These are phyloP conservation scores for Melanopsichium pennsylvanicum DNA, from an alignment of 1,284 basidiomycete genomes.

Conservation along the genomic window DNA sequence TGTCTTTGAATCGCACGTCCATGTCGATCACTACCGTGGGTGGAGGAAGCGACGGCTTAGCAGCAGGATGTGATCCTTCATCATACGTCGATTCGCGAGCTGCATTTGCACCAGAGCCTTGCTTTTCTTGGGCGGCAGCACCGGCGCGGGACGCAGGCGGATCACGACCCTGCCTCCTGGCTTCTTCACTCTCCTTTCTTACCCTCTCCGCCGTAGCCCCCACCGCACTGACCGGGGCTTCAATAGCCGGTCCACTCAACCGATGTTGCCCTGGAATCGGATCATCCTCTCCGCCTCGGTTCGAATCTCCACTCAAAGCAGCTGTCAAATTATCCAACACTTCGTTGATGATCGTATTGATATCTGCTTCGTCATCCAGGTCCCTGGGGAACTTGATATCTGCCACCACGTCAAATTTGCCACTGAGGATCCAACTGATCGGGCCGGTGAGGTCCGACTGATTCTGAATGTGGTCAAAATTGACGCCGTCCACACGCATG, in stretches of 20 bases:
- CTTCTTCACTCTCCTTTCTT: constrained; percentile 50
- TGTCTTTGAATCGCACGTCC: constrained; percentile 90
- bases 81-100: no score
- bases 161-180: constrained; percentile 20
- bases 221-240: constrained; percentile 72
- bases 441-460: constrained; percentile 79
- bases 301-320: constrained; percentile 48
- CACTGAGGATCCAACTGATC: constrained; percentile 94
- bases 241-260: constrained; percentile 84
- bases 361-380: constrained; percentile 78
- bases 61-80: no score
- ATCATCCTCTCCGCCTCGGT: constrained; percentile 31
- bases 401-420: constrained; percentile 91
- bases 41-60: constrained; percentile 32
- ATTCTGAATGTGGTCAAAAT: constrained; percentile 92
- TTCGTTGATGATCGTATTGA: constrained; percentile 80
- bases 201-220: constrained; percentile 57
- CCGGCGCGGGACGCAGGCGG: constrained; percentile 8
- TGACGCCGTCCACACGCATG: constrained; percentile 94
- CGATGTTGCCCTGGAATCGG: constrained; percentile 87
- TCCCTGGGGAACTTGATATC: constrained; percentile 96
- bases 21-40: constrained; percentile 80
- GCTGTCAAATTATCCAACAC: constrained; percentile 81
- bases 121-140: constrained; percentile 2
- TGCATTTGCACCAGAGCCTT: no score